Conservation (phyloP, 2,329 filamentous ascomycete species). For the Pezicula carpinea region DNA sequence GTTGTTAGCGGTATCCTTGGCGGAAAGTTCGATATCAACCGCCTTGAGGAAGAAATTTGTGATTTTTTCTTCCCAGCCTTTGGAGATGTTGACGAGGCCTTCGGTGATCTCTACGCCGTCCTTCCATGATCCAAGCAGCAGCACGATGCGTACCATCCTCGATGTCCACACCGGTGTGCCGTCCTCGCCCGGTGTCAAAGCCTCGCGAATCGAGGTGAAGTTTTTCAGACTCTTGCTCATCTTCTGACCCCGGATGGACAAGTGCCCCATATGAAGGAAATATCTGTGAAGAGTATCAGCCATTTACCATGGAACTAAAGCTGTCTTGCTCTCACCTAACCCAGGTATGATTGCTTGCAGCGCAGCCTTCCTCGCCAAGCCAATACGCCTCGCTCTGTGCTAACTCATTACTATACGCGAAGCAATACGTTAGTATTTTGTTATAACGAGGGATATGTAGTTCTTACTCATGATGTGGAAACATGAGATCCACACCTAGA, state of each 20-base stretch:
- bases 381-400: constrained; percentile 80
- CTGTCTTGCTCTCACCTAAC: constrained; percentile 45
- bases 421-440: not conserved
- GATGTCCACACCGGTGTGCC: constrained; percentile 55
- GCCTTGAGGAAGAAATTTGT: constrained; percentile 51
- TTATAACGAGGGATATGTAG: not conserved
- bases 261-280: constrained; percentile 87
- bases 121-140: constrained; percentile 80
- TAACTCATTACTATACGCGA: constrained; percentile 58
- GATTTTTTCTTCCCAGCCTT: constrained; percentile 74
- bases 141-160: constrained; percentile 74
- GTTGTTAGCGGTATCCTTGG: constrained; percentile 40
- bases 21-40: constrained; percentile 20
- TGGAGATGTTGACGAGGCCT: constrained; percentile 67
- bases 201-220: constrained; percentile 85
- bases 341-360: constrained; percentile 57
- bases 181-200: constrained; percentile 51
- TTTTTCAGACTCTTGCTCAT: constrained; percentile 95
- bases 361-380: constrained; percentile 33
- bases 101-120: constrained; percentile 84
- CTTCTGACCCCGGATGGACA: constrained; percentile 81
- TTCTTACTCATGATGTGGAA: constrained; percentile 70
- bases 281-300: constrained; percentile 51
- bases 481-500: constrained; percentile 73
- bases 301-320: not conserved